These are phyloP conservation scores for Gleditsia sinensis DNA, from an alignment of 306 rosid species.

Conservation along the genomic window DNA sequence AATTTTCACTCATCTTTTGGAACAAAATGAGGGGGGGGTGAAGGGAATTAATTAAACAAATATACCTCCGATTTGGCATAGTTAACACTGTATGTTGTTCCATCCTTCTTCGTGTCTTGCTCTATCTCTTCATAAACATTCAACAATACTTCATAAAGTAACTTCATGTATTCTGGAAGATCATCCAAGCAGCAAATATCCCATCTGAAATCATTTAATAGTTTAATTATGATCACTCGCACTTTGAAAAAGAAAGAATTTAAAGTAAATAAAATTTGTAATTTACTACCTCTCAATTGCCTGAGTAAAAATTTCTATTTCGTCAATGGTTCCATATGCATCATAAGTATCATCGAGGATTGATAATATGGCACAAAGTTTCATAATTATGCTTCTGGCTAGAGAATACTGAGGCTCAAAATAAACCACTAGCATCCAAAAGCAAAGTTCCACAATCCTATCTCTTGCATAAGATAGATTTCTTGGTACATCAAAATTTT, in stretches of 20 bases:
- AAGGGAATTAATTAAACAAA: no score
- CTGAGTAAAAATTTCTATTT: conserved; percentile 43
- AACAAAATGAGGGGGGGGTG: no score
- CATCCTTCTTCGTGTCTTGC: conserved; percentile 28
- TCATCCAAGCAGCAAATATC: conserved; percentile 26
- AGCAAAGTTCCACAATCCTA: conserved; percentile 54
- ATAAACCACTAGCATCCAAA: conserved; percentile 44
- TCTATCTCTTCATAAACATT: conserved; percentile 35
- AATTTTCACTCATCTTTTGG: no score
- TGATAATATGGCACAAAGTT: neutral
- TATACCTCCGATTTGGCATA: no score
- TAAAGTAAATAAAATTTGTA: neutral
- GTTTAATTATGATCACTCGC: neutral
- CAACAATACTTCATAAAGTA: conserved; percentile 2
- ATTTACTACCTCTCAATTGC: conserved; percentile 48
- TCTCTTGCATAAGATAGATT: conserved; percentile 44
- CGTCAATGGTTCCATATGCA: conserved; percentile 55
- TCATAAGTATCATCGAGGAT: conserved; percentile 58
- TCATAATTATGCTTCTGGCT: conserved; percentile 36
- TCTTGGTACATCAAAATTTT: conserved; percentile 27
- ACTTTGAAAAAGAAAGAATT: neutral
- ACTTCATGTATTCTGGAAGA: conserved; percentile 39
- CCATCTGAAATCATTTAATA: conserved; percentile 9
- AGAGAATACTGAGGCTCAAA: conserved; percentile 31
- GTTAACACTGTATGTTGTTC: conserved; percentile 6